Evolutionary conservation across 768 basidiomycete species (phyloP).

Genomic region (Postia placenta): DNA sequence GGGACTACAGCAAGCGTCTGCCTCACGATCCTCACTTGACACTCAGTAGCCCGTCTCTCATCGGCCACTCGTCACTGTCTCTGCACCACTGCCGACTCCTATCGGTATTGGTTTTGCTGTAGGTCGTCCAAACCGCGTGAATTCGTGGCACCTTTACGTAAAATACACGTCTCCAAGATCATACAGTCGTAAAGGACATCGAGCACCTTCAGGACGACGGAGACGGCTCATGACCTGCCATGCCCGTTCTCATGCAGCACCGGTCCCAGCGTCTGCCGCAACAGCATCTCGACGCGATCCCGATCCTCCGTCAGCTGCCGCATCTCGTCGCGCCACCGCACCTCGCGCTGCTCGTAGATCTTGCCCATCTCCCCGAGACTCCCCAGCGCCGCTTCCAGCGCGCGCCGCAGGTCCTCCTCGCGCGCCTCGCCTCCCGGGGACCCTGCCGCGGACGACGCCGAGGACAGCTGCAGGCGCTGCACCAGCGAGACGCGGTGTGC

Average conservation of each 20-base stretch:
- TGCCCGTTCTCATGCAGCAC: background rate
- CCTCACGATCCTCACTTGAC: no score
- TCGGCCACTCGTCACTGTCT: no score
- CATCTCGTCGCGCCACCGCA: conserved; percentile 63
- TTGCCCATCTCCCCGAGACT: conserved; percentile 56
- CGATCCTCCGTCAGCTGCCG: conserved; percentile 57
- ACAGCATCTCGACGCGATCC: conserved; percentile 56
- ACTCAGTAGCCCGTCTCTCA: no score
- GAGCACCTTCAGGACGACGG: no score
- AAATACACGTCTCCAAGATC: background rate
- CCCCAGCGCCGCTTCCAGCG: conserved; percentile 60
- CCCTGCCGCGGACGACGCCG: conserved; percentile 47
- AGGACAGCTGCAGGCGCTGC: conserved; percentile 32
- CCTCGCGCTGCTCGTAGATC: conserved; percentile 66
- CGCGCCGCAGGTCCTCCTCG: conserved; percentile 54
- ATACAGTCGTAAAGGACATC: background rate
- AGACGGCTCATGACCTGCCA: background rate
- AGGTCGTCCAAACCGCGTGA: no score
- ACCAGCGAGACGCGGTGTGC: conserved; percentile 44
- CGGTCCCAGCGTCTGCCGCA: conserved; percentile 53
- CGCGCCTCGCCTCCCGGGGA: conserved; percentile 45
- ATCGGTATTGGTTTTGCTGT: no score
- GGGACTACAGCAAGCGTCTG: no score
- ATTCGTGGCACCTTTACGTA: no score
- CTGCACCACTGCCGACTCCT: no score